Evolutionary conservation across 164 flowering plant species (phyloP), one percentile per base, ranked within the genome.

Genomic region (Vitis labrusca): DNA sequence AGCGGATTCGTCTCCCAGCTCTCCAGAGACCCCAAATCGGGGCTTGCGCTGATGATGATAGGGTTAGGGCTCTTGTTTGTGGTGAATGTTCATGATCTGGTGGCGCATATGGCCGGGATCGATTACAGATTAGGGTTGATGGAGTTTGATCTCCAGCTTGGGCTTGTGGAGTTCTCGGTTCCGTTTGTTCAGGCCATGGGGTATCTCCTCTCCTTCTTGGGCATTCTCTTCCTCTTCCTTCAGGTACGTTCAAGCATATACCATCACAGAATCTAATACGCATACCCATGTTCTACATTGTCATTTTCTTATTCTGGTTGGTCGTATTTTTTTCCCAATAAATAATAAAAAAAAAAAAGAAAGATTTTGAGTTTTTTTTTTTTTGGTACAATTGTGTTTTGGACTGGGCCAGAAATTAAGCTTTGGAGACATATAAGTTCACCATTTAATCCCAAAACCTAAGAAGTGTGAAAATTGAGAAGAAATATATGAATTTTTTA

Each of bases 111-210:
- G 27, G 92, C 90, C 47, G 93, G 86, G 8, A 73, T 86, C 69
- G 97, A 91, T 72, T 92, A 63, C 61, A 74, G 86, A 44, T 16
- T 90, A 27, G 27, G 74, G 51, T 66, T 92, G 77, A 67, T 92
- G 72, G 87, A 68, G 69, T 79, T 49, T 16, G 99, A 94, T 61
- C 0, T 65, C 0, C 99, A 94, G 86, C 83, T 94, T 14, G 94
- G 75, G 12, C 78, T 89, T n/a, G 97, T 94, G 1, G 99, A 94
- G 75, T 83, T 92, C 57, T 93, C 88, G 1, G 94, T 84, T 47
- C 98, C 99, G 0, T 0, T 85, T 29, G 78, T 92, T 63, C 92
- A 85, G 58, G 71, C 75, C 0, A 3, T 88, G 49, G 97, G 97
- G 0, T 74, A 86, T 1, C 6, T 84, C 17, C 82, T 94, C 32